Conservation (phyloP, 2,329 filamentous ascomycete species). For the Cytospora chrysosperma region DNA sequence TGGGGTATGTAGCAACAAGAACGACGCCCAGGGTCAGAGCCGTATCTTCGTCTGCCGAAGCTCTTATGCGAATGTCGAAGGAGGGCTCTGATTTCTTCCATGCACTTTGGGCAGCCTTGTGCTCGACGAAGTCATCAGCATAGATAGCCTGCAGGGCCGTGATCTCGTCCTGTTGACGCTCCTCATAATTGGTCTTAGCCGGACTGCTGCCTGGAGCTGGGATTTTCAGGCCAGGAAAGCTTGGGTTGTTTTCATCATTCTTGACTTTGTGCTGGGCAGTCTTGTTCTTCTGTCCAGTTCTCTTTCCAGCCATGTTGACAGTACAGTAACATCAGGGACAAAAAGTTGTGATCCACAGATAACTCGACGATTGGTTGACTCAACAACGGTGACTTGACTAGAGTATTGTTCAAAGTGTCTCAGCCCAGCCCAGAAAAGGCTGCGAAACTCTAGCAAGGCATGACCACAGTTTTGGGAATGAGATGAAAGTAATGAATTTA, state of each 20-base stretch:
- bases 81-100: conserved; percentile 90
- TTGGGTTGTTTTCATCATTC: conserved; percentile 45
- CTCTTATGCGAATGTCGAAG: conserved; percentile 77
- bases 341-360: conserved; percentile 13
- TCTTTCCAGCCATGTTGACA: conserved; percentile 53
- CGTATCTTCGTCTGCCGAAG: conserved; percentile 70
- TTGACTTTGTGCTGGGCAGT: conserved; percentile 41
- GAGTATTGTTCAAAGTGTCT: conserved; percentile 39
- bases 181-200: conserved; percentile 66
- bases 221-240: conserved; percentile 51
- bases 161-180: conserved; percentile 85
- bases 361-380: background rate
- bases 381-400: background rate
- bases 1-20: conserved; percentile 88
- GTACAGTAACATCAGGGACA: conserved; percentile 13
- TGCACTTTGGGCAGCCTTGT: conserved; percentile 67
- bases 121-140: conserved; percentile 79
- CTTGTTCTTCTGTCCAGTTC: conserved; percentile 49
- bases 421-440: conserved; percentile 46
- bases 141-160: conserved; percentile 86
- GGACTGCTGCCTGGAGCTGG: conserved; percentile 34
- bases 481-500: conserved; percentile 16
- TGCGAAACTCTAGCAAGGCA: conserved; percentile 48
- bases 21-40: conserved; percentile 72
- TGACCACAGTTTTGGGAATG: conserved; percentile 41